Conservation (phyloP, 371 early-diverging fungal genomes). For the Haplosporangium sp. region DNA sequence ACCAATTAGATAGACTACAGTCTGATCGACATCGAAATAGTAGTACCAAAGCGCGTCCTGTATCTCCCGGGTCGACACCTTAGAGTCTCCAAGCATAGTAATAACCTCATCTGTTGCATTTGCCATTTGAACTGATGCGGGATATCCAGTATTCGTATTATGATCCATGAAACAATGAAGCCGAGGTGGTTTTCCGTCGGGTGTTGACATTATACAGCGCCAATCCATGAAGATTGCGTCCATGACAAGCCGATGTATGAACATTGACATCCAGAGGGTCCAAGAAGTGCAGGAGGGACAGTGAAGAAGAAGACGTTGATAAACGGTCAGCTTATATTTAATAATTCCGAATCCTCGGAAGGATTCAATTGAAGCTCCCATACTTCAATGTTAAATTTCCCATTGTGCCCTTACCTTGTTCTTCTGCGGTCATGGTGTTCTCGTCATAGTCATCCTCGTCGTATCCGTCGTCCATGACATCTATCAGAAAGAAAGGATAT, state of each 20-base stretch:
- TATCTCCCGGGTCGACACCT: constrained; percentile 65
- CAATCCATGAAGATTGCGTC: no score
- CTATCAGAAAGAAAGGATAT: constrained; percentile 42
- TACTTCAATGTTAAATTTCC: neutral
- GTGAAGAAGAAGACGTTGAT: neutral
- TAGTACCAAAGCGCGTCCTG: constrained; percentile 76
- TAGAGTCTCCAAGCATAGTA: constrained; percentile 63
- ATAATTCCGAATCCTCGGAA: no score
- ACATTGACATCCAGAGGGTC: no score
- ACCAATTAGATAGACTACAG: constrained; percentile 71
- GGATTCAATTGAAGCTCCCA: neutral
- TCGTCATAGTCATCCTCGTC: constrained; percentile 68
- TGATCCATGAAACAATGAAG: no score
- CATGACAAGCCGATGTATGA: no score
- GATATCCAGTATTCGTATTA: constrained; percentile 1
- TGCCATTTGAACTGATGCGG: constrained; percentile 58
- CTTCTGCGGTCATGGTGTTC: constrained; percentile 34
- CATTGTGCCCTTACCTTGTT: constrained; percentile 14
- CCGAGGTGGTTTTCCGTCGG: no score
- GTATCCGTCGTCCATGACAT: constrained; percentile 72
- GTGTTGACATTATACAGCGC: no score
- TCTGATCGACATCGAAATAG: constrained; percentile 68
- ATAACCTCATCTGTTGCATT: constrained; percentile 64
- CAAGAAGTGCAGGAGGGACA: no score
- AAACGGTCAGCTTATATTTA: no score